phyloP scores from a whole-genome alignment of 2,329 filamentous ascomycete species.

The Fusarium penzigii region DNA sequence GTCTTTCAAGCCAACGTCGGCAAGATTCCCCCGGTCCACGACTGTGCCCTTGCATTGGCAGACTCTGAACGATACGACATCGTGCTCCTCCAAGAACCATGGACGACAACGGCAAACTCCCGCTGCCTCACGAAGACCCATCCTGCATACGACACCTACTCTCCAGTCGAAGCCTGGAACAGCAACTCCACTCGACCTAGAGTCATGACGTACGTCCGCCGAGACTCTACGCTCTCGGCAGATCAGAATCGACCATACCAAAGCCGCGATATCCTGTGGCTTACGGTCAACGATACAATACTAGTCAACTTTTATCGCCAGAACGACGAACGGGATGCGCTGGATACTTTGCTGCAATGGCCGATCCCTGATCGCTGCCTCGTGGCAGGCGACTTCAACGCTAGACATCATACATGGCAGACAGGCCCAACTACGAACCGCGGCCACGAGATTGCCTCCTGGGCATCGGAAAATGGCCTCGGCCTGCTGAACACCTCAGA shows the following conservation, averaged over 20 bases:
- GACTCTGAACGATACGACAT: slow-evolving; percentile 15
- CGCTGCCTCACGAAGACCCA: slow-evolving; percentile 14
- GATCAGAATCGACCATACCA: slow-evolving; percentile 11
- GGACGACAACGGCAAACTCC: slow-evolving; percentile 6
- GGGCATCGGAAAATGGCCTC: slow-evolving; percentile 10
- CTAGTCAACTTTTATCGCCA: slow-evolving; percentile 20
- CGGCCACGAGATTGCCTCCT: slow-evolving; percentile 12
- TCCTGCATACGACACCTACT: slow-evolving; percentile 7
- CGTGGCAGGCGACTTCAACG: not conserved
- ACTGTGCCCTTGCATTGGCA: not conserved
- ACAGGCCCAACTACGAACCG: slow-evolving; percentile 6
- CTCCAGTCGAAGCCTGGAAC: slow-evolving; percentile 12
- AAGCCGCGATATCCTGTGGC: slow-evolving; percentile 15
- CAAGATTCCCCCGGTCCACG: too few relatives aligned
- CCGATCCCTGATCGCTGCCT: slow-evolving; percentile 6
- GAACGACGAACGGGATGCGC: slow-evolving; percentile 7
- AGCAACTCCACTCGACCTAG: slow-evolving; percentile 10
- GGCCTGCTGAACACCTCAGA: slow-evolving; percentile 13
- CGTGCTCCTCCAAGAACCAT: slow-evolving; percentile 17
- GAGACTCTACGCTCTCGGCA: slow-evolving; percentile 5
- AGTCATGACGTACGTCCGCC: slow-evolving; percentile 17
- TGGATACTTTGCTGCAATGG: slow-evolving; percentile 13
- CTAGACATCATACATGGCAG: slow-evolving; percentile 16
- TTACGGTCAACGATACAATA: slow-evolving; percentile 12
- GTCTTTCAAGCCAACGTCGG: too few relatives aligned